Evolutionary conservation across 2,329 filamentous ascomycete species (phyloP).

Genomic region (Chrysoporthe austroafricana): DNA sequence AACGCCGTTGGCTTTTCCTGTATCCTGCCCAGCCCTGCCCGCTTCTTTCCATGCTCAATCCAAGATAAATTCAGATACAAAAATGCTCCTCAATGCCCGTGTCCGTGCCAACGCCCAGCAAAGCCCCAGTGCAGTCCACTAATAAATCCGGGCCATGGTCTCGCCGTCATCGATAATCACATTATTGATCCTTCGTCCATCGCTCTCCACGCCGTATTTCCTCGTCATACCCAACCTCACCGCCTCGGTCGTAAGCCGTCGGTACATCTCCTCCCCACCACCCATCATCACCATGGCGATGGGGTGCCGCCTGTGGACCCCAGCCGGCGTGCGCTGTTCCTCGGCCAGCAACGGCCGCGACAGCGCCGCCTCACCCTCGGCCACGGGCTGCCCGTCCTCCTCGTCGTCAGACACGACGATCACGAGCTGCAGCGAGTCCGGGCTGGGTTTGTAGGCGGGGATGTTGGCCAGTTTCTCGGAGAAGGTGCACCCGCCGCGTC

Average conservation of each 20-base stretch:
- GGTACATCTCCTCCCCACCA: slow-evolving; percentile 69
- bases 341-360: slow-evolving; percentile 74
- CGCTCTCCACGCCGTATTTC: slow-evolving; percentile 79
- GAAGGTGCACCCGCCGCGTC: slow-evolving; percentile 83
- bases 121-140: not conserved
- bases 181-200: slow-evolving; percentile 79
- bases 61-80: not conserved
- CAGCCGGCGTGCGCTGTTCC: slow-evolving; percentile 70
- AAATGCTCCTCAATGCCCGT: not conserved
- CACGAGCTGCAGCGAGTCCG: slow-evolving; percentile 74
- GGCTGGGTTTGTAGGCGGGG: slow-evolving; percentile 70
- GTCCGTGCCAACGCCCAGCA: not conserved
- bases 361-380: slow-evolving; percentile 37
- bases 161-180: slow-evolving; percentile 62
- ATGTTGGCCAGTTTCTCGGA: slow-evolving; percentile 82
- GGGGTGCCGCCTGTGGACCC: slow-evolving; percentile 69
- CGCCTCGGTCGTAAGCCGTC: slow-evolving; percentile 61
- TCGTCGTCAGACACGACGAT: slow-evolving; percentile 72
- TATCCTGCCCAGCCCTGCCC: not conserved
- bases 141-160: slow-evolving; percentile 17
- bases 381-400: slow-evolving; percentile 37
- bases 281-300: slow-evolving; percentile 85
- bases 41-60: not conserved
- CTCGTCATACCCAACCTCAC: slow-evolving; percentile 74
- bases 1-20: not conserved